These are phyloP conservation scores for Phytophthora meadii DNA, from an alignment of 352 stramenopile species.

Conservation along the genomic window DNA sequence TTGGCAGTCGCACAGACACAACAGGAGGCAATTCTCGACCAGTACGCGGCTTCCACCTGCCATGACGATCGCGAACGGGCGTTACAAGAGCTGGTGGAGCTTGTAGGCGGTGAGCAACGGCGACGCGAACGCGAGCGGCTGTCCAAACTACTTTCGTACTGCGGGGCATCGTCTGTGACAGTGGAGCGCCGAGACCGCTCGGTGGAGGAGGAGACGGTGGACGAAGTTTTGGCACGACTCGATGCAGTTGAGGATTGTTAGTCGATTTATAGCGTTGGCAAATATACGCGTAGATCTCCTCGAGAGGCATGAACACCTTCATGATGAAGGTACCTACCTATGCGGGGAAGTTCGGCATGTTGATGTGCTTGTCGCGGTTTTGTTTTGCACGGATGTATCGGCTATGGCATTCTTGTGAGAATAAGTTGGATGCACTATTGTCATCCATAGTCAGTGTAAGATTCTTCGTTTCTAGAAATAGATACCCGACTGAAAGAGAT, in stretches of 20 bases:
- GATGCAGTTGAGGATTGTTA: not conserved
- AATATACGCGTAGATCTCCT: too few relatives aligned
- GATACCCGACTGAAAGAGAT: too few relatives aligned
- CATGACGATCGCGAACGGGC: constrained; percentile 32
- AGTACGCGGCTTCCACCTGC: constrained; percentile 24
- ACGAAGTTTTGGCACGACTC: constrained; percentile 10
- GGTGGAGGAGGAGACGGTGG: constrained; percentile 29
- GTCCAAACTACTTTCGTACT: constrained; percentile 62
- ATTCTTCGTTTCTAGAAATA: too few relatives aligned
- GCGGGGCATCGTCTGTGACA: constrained; percentile 65
- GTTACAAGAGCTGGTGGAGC: constrained; percentile 32
- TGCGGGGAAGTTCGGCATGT: too few relatives aligned
- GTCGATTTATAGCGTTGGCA: too few relatives aligned
- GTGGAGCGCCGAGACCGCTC: constrained; percentile 43
- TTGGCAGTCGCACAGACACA: constrained; percentile 29
- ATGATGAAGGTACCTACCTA: too few relatives aligned
- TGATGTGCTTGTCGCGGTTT: too few relatives aligned
- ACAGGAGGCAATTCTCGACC: constrained; percentile 54
- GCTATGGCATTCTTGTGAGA: not conserved
- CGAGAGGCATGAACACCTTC: too few relatives aligned
- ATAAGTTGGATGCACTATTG: not conserved
- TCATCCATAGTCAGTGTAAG: too few relatives aligned
- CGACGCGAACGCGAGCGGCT: constrained; percentile 44
- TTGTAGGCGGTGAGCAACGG: constrained; percentile 41
- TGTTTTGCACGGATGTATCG: too few relatives aligned